These are phyloP conservation scores for Juncus inflexus DNA, from an alignment of 176 grass and related monocot species.

Conservation along the genomic window DNA sequence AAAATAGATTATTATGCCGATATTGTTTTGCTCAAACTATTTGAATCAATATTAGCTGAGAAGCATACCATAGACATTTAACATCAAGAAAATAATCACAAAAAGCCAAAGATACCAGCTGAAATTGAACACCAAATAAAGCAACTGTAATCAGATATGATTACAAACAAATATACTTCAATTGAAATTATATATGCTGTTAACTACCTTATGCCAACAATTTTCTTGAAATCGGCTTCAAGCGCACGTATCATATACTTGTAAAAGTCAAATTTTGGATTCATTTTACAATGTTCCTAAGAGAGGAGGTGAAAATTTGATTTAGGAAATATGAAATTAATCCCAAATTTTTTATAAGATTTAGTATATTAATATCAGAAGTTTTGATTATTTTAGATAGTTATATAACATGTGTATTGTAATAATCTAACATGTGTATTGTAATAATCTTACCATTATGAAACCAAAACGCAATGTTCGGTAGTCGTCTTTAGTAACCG, in stretches of 20 bases:
- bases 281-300: slow-evolving; percentile 53
- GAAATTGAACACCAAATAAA: slow-evolving; percentile 13
- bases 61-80: slow-evolving; percentile 68
- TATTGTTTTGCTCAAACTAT: no score
- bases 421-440: no score
- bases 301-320: not conserved
- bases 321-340: no score
- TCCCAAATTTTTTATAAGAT: no score
- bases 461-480: slow-evolving; percentile 75
- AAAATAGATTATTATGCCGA: not conserved
- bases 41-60: not conserved
- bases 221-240: slow-evolving; percentile 74
- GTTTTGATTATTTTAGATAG: no score
- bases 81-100: slow-evolving; percentile 68
- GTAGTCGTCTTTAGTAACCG: slow-evolving; percentile 57
- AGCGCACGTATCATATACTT: slow-evolving; percentile 81
- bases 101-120: slow-evolving; percentile 86
- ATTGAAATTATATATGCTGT: not conserved
- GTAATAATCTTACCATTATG: slow-evolving; percentile 44
- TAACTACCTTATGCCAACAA: slow-evolving; percentile 72
- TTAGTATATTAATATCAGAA: no score
- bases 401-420: no score
- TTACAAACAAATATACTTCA: no score
- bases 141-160: not conserved
- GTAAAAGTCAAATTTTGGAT: slow-evolving; percentile 78